Base-by-base conservation (phyloP, 352 stramenopile genomes). In the Phytophthora brassicae region DNA sequence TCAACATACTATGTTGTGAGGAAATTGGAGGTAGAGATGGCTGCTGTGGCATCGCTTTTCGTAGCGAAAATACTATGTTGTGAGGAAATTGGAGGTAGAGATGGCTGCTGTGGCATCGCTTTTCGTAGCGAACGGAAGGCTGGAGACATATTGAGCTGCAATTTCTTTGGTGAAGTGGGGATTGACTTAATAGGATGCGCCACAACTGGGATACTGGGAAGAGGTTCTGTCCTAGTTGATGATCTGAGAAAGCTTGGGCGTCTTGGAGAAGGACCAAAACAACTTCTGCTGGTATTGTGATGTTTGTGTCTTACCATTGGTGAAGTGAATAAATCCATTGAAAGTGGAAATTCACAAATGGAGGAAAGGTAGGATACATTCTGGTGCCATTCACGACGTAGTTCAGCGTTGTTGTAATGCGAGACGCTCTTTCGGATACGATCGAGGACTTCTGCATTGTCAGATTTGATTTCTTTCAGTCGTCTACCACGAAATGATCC, bases 351-450 rank as follows among this genome's bases (percentile, higher is more conserved):
- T 56, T 83, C 78, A 45, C 74, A 87, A 44, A 91, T 91, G 8
- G 84, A 87, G 17, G 77, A 72, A 26, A 93, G 59, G 29, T 90
- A 93, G 22, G 81, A 78, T 17, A 86, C 50, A 61, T 89, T 91
- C 49, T 89, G 83, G 17, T 79, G 61, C 79, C 81, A 90, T 20
- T 89, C 81, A 43, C 72, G 77, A 19, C 62, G 66, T 13, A 93
- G 50, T 9, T 79, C 54, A 36, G 85, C 74, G 8, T 85, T 86
- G 2, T 74, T 68, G 47, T 93, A 93, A 57, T 90, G 78, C 1
- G 81, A 68, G 2, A 62, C 56, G 39, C 63, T 89, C 59, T 88
- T 84, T 38, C 79, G 76, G 56, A 91, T 88, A 12, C 81, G 72
- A 12, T 83, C 70, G 19, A 84, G 79, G 20, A 87, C 60, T 42